Percentiles rank a stretch among this genome's conserved stretches.
Conservation (phyloP, 305 asterid species). For the Fraxinus baroniana region DNA sequence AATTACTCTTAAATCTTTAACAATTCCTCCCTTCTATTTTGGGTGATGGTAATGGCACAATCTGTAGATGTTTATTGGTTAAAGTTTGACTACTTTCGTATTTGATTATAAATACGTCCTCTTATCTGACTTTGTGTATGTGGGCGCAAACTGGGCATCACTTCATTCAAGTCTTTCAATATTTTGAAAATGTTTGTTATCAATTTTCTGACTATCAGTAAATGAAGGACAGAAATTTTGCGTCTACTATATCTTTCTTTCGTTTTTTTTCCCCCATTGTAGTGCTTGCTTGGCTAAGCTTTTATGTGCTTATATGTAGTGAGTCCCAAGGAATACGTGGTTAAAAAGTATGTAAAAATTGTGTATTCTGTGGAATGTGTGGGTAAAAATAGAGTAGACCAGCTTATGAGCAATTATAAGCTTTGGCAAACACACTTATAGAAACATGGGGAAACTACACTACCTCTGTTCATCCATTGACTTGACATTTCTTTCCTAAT, state of each 20-base stretch:
- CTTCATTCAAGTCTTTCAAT: not conserved
- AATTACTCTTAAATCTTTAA: slow-evolving; percentile 5
- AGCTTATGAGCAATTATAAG: not conserved
- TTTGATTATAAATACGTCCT: not conserved
- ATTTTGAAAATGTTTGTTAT: not conserved
- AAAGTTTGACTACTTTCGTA: not conserved
- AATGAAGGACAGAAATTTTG: not conserved
- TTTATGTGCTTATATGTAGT: not conserved
- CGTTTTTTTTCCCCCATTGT: not conserved
- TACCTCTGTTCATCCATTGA: not conserved
- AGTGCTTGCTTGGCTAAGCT: not conserved
- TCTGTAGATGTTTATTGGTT: not conserved
- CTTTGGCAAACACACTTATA: not conserved
- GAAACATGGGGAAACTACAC: not conserved
- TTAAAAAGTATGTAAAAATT: too few species aligned
- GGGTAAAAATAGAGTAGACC: not conserved
- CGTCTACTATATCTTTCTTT: not conserved
- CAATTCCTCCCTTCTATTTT: not conserved
- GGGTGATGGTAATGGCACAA: not conserved
- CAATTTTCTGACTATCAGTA: not conserved
- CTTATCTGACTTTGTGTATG: not conserved
- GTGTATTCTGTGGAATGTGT: not conserved
- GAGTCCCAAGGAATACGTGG: not conserved
- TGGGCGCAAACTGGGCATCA: not conserved
- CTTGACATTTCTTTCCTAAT: not conserved